Evolutionary conservation across 805 yeast species (phyloP), one percentile per base, ranked within the genome.

Genomic region (Ogataea paradorogensis): DNA sequence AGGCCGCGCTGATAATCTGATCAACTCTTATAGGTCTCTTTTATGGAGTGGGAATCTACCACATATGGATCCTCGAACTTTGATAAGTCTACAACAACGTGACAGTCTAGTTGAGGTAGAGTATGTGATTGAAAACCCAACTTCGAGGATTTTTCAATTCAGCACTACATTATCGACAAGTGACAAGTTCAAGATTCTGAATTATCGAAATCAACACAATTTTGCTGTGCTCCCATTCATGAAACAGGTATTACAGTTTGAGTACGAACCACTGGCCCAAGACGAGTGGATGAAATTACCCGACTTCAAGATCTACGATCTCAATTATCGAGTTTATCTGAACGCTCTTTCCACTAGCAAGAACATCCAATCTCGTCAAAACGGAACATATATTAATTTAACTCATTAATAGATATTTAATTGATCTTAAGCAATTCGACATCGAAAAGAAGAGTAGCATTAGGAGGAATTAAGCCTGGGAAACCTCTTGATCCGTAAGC

Each of bases 391-490:
- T 27, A 51, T 33, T 9, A 21, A 23, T 10, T 14, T 31, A 38
- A 28, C 27, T 29, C 29, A 15, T 30, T 40, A 21, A 22, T 16
- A 23, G 9, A n/a, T 9, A 25, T 15, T 50, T 66, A 74, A 61
- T 76, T 76, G 48, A 78, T 74, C 43, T 70, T 71, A 42, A 77
- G 57, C 59, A 85, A 75, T 66, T 85, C 91, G 48, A 85, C 93
- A 53, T 85, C 93, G 54, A 85, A 85, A 56, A 87, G 71, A 69
- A 91, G 78, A 53, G 96, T 90, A 50, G 97, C 95, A 66, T 87
- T 88, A 55, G 96, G 96, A 51, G 98, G 98, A 62, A 91, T 91
- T 61, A 88, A 72, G 54, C 96, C 96, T 54, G 97, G 97, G 81
- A 84, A 88, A 35, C 98, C 98, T 69, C 95, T 82, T 51, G 77